These are phyloP conservation scores for Canna indica DNA, from an alignment of 176 grass and related monocot genomes.

Conservation along the genomic window DNA sequence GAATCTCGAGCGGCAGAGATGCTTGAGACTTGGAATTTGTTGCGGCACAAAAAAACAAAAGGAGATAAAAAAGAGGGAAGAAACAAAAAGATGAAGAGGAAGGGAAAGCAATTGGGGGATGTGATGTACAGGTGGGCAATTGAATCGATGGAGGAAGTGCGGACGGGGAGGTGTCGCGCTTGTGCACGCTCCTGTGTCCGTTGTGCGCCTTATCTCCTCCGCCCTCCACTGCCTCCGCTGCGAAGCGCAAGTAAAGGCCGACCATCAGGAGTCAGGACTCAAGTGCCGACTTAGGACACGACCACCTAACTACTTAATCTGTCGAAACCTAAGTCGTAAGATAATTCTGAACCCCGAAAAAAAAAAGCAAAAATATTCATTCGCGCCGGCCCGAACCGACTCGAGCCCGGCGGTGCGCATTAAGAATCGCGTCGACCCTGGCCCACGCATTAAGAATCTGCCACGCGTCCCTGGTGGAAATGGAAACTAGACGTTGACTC, in stretches of 20 bases:
- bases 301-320: not conserved
- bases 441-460: too few species aligned
- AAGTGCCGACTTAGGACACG: not conserved
- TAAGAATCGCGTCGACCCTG: too few species aligned
- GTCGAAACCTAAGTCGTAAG: not conserved
- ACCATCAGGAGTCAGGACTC: not conserved
- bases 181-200: not conserved
- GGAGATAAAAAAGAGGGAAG: not conserved
- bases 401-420: too few species aligned
- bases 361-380: not conserved
- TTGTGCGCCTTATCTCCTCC: conserved; percentile 19
- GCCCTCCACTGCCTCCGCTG: not conserved
- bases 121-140: not conserved
- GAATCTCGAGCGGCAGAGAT: conserved; percentile 11
- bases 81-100: not conserved
- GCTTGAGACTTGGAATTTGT: conserved; percentile 8
- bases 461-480: too few species aligned
- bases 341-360: not conserved
- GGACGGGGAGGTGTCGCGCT: not conserved
- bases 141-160: not conserved
- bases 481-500: too few species aligned
- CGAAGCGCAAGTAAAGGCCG: not conserved
- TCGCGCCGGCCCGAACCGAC: too few species aligned
- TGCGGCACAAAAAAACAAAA: conserved; percentile 1
- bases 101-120: not conserved